These are phyloP conservation scores for Eutrema salsugineum DNA, from an alignment of 441 rosid genomes.

Conservation along the genomic window DNA sequence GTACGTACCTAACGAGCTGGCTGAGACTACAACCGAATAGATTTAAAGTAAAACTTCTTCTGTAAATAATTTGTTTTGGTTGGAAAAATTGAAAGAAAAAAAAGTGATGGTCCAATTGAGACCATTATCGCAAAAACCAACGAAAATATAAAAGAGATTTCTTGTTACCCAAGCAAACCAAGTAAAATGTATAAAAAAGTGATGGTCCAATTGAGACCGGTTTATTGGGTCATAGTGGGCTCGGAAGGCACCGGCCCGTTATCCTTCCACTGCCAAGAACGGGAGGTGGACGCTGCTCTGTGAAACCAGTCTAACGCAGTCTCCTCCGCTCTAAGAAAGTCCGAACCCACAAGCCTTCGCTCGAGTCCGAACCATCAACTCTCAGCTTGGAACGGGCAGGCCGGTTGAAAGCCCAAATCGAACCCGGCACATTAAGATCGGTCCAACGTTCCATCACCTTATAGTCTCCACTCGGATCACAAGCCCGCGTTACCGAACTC, in stretches of 20 bases:
- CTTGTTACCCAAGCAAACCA: no score
- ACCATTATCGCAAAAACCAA: no score
- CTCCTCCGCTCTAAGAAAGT: conserved; percentile 14
- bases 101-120: no score
- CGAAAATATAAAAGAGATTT: no score
- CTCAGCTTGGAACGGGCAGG: conserved; percentile 15
- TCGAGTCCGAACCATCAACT: background rate
- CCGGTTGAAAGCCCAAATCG: background rate
- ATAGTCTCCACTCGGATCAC: conserved; percentile 11
- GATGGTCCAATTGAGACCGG: background rate
- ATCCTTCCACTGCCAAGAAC: conserved; percentile 33
- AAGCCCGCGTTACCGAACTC: conserved; percentile 17
- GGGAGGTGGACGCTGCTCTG: conserved; percentile 28
- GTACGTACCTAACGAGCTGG: no score
- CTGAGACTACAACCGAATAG: no score
- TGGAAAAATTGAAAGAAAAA: no score
- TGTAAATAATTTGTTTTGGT: no score
- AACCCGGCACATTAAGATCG: background rate
- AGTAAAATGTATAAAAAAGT: no score
- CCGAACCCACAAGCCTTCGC: conserved; percentile 4
- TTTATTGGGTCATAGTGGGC: background rate
- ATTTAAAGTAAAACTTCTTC: no score
- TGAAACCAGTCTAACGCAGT: conserved; percentile 37
- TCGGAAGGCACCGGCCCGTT: conserved; percentile 4
- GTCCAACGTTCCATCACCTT: background rate